Percentiles rank a stretch among this genome's conserved stretches.
Evolutionary conservation across 768 basidiomycete species (phyloP).

Genomic region (Boletus sp.): DNA sequence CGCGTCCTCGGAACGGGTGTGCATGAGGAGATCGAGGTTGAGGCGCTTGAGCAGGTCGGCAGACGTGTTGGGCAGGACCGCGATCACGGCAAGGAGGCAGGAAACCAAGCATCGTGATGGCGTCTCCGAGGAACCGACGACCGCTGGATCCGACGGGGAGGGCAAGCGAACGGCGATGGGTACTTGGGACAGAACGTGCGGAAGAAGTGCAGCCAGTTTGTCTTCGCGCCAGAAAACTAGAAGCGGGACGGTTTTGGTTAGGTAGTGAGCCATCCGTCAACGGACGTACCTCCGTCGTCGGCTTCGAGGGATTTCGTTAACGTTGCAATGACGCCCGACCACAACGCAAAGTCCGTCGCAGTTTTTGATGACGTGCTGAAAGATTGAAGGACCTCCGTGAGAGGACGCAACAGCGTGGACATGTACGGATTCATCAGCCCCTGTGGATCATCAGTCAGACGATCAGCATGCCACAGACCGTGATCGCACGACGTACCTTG

Average conservation of each 20-base stretch:
- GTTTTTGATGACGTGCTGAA: constrained; percentile 36
- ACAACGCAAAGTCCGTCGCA: constrained; percentile 46
- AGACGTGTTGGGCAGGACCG: constrained; percentile 17
- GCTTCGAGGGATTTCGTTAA: constrained; percentile 67
- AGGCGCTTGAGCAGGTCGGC: constrained; percentile 64
- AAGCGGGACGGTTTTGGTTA: neutral
- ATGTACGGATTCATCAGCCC: constrained; percentile 91
- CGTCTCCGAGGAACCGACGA: neutral
- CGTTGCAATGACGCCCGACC: constrained; percentile 59
- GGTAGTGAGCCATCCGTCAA: neutral
- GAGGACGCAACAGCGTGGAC: constrained; percentile 67
- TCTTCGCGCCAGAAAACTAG: constrained; percentile 90
- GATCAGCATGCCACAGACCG: neutral
- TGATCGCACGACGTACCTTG: constrained; percentile 52
- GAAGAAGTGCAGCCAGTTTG: constrained; percentile 61
- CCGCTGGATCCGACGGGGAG: neutral
- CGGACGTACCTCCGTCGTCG: constrained; percentile 74
- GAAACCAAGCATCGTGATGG: constrained; percentile 8
- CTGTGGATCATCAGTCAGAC: constrained; percentile 35
- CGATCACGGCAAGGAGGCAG: constrained; percentile 19
- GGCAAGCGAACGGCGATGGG: constrained; percentile 43
- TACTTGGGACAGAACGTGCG: constrained; percentile 65
- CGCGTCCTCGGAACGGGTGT: constrained; percentile 81
- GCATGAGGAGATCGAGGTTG: constrained; percentile 84
- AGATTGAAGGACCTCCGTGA: constrained; percentile 57